These are phyloP conservation scores for Colletotrichum tropicale DNA, from an alignment of 2,329 filamentous ascomycete species.

Conservation along the genomic window DNA sequence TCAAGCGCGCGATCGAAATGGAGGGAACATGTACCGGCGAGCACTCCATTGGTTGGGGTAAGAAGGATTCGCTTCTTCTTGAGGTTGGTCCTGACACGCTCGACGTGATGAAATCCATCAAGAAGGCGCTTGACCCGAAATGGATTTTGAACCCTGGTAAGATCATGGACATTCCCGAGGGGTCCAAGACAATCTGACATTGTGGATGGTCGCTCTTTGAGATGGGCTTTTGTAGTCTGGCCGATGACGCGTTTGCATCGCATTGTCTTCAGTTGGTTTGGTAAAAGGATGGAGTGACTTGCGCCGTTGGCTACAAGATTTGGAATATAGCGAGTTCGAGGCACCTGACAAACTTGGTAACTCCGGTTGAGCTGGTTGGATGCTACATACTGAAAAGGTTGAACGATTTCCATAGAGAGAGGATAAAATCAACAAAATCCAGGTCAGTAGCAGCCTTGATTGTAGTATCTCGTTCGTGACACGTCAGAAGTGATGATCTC, in stretches of 20 bases:
- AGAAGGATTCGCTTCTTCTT: conserved; percentile 78
- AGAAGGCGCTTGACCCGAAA: conserved; percentile 79
- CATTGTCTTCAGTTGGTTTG: neutral
- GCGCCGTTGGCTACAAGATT: neutral
- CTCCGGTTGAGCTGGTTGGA: neutral
- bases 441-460: neutral
- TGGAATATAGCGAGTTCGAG: neutral
- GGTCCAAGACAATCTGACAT: conserved; percentile 28
- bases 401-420: neutral
- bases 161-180: conserved; percentile 72
- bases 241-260: neutral
- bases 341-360: neutral
- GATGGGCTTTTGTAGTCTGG: neutral
- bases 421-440: neutral
- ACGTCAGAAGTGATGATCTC: neutral
- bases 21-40: conserved; percentile 92
- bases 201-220: neutral
- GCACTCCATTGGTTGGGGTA: conserved; percentile 84
- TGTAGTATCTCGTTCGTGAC: neutral
- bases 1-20: conserved; percentile 89
- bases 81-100: conserved; percentile 84
- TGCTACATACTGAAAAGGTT: neutral
- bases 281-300: neutral
- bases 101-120: conserved; percentile 83
- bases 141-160: conserved; percentile 95